Percentiles rank a stretch among this genome's conserved stretches.
These are phyloP conservation scores for Fusarium verticillioides DNA, from an alignment of 2,329 filamentous ascomycete genomes.

Conservation along the genomic window DNA sequence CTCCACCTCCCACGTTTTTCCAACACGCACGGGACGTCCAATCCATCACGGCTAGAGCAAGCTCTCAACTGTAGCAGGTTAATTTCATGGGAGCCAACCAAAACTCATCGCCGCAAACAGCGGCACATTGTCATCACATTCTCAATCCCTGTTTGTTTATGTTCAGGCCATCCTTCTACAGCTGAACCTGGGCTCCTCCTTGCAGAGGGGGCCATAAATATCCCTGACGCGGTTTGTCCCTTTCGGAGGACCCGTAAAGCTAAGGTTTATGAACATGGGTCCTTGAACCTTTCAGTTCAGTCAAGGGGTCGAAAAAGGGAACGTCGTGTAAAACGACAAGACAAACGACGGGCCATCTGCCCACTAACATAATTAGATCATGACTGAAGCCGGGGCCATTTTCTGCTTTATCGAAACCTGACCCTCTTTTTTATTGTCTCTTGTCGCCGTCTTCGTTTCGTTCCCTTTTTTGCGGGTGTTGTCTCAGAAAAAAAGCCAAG, in stretches of 20 bases:
- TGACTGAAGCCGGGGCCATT: slow-evolving; percentile 10
- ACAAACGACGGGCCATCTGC: slow-evolving; percentile 17
- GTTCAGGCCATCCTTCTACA: not conserved
- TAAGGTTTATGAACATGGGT: slow-evolving; percentile 13
- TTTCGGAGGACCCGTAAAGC: slow-evolving; percentile 24
- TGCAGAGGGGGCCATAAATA: not conserved
- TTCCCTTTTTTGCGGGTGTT: slow-evolving; percentile 11
- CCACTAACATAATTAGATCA: slow-evolving; percentile 39
- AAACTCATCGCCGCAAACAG: slow-evolving; percentile 14
- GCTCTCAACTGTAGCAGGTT: slow-evolving; percentile 19
- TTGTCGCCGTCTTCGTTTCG: slow-evolving; percentile 28
- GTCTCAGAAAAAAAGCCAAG: slow-evolving; percentile 22
- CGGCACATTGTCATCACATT: not conserved
- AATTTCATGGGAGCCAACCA: slow-evolving; percentile 15
- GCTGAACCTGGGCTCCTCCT: slow-evolving; percentile 3
- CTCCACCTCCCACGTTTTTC: slow-evolving; percentile 36
- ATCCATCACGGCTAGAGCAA: slow-evolving; percentile 16
- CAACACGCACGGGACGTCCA: slow-evolving; percentile 7
- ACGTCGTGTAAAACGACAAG: slow-evolving; percentile 30
- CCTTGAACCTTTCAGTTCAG: slow-evolving; percentile 9
- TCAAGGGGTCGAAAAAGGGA: slow-evolving; percentile 28
- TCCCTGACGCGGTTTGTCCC: slow-evolving; percentile 24
- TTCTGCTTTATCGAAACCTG: slow-evolving; percentile 21
- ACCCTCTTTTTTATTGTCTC: slow-evolving; percentile 39
- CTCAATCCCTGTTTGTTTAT: slow-evolving; percentile 15